phyloP scores from a whole-genome alignment of 2,329 filamentous ascomycete species.

The Aspergillus pseudoterreus region DNA sequence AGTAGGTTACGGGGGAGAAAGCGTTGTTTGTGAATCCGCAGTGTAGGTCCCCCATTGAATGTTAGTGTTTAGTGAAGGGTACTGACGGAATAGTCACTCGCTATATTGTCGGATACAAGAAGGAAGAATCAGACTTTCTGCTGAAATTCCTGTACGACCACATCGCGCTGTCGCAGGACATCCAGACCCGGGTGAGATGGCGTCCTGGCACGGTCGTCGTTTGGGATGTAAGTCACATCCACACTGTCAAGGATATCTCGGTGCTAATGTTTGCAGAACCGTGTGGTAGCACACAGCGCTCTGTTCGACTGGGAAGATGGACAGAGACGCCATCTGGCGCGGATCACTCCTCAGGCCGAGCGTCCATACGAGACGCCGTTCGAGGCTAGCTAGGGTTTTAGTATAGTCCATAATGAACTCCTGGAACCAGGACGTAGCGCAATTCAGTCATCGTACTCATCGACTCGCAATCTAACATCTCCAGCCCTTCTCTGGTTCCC shows the following conservation, averaged over 20 bases:
- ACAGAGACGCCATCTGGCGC: constrained; percentile 71
- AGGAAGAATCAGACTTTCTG: constrained; percentile 76
- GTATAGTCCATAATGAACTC: no score
- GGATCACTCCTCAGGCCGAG: constrained; percentile 81
- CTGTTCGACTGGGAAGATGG: constrained; percentile 79
- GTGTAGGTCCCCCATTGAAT: constrained; percentile 51
- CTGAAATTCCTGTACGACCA: constrained; percentile 76
- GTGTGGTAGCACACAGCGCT: constrained; percentile 74
- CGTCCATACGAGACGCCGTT: constrained; percentile 68
- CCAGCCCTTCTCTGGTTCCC: no score
- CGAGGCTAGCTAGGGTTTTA: constrained; percentile 12
- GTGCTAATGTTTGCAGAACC: constrained; percentile 48
- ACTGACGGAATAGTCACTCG: constrained; percentile 61
- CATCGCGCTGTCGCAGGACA: constrained; percentile 66
- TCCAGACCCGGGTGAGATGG: constrained; percentile 75
- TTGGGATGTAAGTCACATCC: constrained; percentile 59
- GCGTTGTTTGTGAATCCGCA: constrained; percentile 78
- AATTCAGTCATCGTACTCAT: no score
- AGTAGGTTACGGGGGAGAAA: constrained; percentile 68
- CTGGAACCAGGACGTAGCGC: no score
- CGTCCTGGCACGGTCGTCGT: constrained; percentile 74
- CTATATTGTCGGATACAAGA: constrained; percentile 76
- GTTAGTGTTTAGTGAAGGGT: no score
- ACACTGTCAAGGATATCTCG: neutral
- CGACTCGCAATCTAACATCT: no score